phyloP scores from a whole-genome alignment of 805 yeast genomes.

The Blastobotrys americana region DNA sequence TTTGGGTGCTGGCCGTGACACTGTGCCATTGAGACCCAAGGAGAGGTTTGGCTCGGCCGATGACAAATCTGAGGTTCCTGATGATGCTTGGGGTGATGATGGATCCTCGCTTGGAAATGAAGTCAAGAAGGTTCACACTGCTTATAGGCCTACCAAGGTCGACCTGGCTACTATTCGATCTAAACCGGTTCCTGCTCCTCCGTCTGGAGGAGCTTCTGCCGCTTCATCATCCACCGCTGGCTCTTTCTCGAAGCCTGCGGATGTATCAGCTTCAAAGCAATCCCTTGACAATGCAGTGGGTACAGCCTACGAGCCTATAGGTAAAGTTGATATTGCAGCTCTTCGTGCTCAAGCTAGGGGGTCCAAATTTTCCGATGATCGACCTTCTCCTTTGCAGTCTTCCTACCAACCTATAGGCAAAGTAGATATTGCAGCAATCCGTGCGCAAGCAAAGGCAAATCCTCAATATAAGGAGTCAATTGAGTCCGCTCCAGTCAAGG shows the following conservation, averaged over 20 bases:
- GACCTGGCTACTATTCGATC: constrained; percentile 48
- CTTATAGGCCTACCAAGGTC: constrained; percentile 62
- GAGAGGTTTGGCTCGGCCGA: constrained; percentile 29
- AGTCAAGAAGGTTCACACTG: constrained; percentile 43
- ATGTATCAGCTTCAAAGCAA: constrained; percentile 4
- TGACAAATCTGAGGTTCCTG: constrained; percentile 30
- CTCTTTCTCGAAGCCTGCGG: constrained; percentile 5
- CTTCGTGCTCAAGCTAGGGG: constrained; percentile 33
- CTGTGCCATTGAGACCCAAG: constrained; percentile 30
- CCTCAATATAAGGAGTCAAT: constrained; percentile 7
- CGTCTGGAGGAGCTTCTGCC: constrained; percentile 11
- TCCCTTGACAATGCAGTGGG: constrained; percentile 26
- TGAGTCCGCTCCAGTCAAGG: constrained; percentile 10
- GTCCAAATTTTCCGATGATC: constrained; percentile 31
- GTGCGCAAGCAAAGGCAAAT: constrained; percentile 31
- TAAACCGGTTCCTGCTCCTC: constrained; percentile 32
- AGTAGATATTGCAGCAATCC: constrained; percentile 42
- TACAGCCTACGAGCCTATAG: constrained; percentile 52
- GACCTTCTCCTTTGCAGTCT: constrained; percentile 35
- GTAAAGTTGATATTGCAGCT: constrained; percentile 48
- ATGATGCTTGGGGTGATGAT: constrained; percentile 71
- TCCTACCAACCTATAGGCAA: constrained; percentile 59
- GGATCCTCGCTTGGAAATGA: constrained; percentile 31
- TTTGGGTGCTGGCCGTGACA: constrained; percentile 15
- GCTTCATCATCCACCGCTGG: not conserved